phyloP scores from a whole-genome alignment of 768 basidiomycete species.

The Leccinum uliginosum region DNA sequence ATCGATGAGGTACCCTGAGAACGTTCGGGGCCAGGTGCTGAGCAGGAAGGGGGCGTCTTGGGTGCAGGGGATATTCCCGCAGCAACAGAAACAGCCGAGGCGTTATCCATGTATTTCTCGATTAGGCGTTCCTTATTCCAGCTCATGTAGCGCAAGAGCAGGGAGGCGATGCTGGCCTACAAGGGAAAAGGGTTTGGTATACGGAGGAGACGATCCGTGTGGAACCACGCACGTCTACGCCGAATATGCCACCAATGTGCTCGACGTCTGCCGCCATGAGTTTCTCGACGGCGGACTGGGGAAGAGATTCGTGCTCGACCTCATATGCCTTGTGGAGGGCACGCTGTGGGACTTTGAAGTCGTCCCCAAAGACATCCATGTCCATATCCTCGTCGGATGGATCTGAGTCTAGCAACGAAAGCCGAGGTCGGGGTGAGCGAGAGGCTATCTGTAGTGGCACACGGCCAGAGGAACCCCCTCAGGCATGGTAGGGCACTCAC shows the following conservation, averaged over 20 bases:
- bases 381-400: constrained; percentile 62
- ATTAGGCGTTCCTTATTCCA: constrained; percentile 98
- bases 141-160: constrained; percentile 75
- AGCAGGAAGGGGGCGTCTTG: constrained; percentile 18
- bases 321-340: constrained; percentile 72
- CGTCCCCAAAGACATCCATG: constrained; percentile 60
- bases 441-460: constrained; percentile 14
- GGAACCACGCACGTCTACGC: constrained; percentile 70
- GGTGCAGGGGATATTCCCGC: constrained; percentile 61
- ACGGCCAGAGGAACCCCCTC: constrained; percentile 13
- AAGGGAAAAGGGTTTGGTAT: not conserved
- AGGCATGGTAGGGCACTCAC: constrained; percentile 27
- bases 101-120: constrained; percentile 96
- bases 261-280: constrained; percentile 77
- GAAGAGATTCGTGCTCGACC: constrained; percentile 77
- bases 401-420: constrained; percentile 33
- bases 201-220: not conserved
- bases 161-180: constrained; percentile 64
- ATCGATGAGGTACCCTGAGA: constrained; percentile 27
- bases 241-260: constrained; percentile 84
- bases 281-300: constrained; percentile 67
- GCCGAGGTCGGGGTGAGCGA: constrained; percentile 20
- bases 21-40: constrained; percentile 30
- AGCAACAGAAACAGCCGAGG: constrained; percentile 59
- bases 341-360: constrained; percentile 55